Percentiles rank a stretch among this genome's conserved stretches.
phyloP scores from a whole-genome alignment of 2,329 filamentous ascomycete species.

The Penicillium frequentans region DNA sequence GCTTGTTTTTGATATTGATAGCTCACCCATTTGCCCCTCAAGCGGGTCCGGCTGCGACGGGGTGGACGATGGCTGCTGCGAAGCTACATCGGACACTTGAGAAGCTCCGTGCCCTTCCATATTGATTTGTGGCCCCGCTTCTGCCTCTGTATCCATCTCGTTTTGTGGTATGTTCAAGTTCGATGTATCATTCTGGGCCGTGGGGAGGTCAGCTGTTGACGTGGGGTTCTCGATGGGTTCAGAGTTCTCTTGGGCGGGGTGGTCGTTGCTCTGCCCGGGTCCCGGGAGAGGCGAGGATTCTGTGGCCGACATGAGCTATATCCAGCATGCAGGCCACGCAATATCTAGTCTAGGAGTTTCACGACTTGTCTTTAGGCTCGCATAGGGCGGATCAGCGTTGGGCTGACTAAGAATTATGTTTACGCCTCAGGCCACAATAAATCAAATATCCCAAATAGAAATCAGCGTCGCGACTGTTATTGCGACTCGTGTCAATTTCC shows the following conservation, averaged over 20 bases:
- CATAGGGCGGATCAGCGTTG: constrained; percentile 38
- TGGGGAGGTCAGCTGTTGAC: constrained; percentile 18
- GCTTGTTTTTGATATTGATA: constrained; percentile 31
- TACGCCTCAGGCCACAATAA: constrained; percentile 10
- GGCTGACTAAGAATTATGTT: constrained; percentile 15
- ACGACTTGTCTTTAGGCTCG: constrained; percentile 23
- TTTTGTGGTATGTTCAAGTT: constrained; percentile 8
- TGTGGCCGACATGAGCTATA: constrained; percentile 37
- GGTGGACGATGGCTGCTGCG: constrained; percentile 11
- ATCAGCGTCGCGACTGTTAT: background rate
- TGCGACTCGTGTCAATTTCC: background rate
- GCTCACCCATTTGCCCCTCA: constrained; percentile 29
- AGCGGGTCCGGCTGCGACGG: constrained; percentile 23
- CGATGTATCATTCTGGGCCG: constrained; percentile 21
- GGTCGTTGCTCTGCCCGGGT: constrained; percentile 26
- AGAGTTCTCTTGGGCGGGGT: constrained; percentile 17
- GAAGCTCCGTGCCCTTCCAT: constrained; percentile 2
- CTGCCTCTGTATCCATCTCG: constrained; percentile 15
- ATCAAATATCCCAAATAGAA: constrained; percentile 8
- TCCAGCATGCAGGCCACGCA: constrained; percentile 44
- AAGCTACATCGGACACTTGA: constrained; percentile 3
- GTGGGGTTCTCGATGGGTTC: constrained; percentile 22
- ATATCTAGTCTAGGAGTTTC: constrained; percentile 10
- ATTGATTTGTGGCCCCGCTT: background rate
- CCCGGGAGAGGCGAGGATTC: constrained; percentile 25